Conservation (phyloP, 2,329 filamentous ascomycete genomes). For the Colletotrichum chlorophyti region DNA sequence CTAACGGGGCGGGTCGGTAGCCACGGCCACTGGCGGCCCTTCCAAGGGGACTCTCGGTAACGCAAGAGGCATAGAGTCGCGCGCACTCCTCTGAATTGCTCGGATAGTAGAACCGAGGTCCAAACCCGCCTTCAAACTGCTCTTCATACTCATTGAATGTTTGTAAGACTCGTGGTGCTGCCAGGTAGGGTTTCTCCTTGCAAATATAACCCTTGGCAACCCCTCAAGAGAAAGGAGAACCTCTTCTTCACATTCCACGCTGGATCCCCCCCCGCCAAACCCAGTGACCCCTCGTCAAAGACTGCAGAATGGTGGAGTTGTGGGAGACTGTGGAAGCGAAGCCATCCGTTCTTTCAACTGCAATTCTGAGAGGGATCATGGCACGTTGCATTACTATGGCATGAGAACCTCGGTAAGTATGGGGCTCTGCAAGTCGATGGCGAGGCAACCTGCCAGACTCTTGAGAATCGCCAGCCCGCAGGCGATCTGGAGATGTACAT, state of each 20-base stretch:
- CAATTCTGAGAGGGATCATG: neutral
- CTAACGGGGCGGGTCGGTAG: neutral
- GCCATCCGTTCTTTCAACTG: neutral
- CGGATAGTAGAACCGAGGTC: slow-evolving; percentile 7
- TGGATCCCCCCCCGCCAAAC: no score
- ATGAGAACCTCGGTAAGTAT: neutral
- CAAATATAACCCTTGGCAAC: no score
- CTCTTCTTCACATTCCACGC: no score
- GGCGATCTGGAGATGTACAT: neutral
- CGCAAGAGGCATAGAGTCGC: slow-evolving; percentile 15
- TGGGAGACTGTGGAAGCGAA: neutral
- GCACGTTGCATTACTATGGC: neutral
- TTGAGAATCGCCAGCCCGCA: neutral
- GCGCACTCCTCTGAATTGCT: slow-evolving; percentile 4
- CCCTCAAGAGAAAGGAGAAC: no score
- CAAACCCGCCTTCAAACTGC: neutral
- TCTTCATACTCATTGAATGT: neutral
- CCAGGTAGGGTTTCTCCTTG: no score
- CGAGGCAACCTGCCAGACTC: neutral
- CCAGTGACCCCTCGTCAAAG: neutral
- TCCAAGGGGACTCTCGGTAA: slow-evolving; percentile 5
- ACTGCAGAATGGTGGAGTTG: neutral
- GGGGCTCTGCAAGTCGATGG: neutral
- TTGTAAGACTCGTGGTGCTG: neutral
- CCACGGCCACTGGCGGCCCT: neutral